Conservation (phyloP, 257 asterid genomes). For the Anisodus tanguticus region DNA sequence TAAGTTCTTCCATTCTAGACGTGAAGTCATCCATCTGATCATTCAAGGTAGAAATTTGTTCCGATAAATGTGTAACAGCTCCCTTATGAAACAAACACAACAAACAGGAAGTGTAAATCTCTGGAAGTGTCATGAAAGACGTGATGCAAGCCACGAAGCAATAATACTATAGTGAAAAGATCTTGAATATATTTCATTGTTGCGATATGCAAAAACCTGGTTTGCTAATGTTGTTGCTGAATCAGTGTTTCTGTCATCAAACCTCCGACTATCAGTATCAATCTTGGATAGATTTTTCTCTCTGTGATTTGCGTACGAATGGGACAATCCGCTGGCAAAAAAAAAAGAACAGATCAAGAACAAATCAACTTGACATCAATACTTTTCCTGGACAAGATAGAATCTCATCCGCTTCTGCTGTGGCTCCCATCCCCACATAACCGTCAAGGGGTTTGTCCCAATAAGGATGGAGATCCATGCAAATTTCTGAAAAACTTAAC, state of each 20-base stretch:
- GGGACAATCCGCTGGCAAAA: constrained; percentile 75
- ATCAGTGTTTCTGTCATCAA: constrained; percentile 61
- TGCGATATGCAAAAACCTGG: constrained; percentile 46
- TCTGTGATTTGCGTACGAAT: constrained; percentile 73
- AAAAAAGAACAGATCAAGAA: constrained; percentile 15
- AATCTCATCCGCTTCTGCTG: background rate
- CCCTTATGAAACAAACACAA: constrained; percentile 49
- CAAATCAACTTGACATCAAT: constrained; percentile 24
- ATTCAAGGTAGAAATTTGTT: constrained; percentile 80
- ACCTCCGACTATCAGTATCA: constrained; percentile 39
- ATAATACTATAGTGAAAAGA: background rate
- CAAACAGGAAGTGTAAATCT: constrained; percentile 16
- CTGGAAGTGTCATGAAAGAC: constrained; percentile 1
- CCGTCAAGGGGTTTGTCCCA: no score
- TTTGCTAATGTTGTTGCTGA: constrained; percentile 48
- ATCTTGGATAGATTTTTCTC: constrained; percentile 62
- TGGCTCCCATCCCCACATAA: no score
- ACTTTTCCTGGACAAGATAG: background rate
- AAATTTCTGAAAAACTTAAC: background rate
- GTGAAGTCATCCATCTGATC: constrained; percentile 95
- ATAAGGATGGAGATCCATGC: background rate
- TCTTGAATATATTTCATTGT: background rate
- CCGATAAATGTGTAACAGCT: constrained; percentile 72
- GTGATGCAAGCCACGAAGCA: background rate
- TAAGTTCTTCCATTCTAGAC: constrained; percentile 72